Evolutionary conservation across 805 yeast species (phyloP).

Genomic region (Pichia cabralensis): DNA sequence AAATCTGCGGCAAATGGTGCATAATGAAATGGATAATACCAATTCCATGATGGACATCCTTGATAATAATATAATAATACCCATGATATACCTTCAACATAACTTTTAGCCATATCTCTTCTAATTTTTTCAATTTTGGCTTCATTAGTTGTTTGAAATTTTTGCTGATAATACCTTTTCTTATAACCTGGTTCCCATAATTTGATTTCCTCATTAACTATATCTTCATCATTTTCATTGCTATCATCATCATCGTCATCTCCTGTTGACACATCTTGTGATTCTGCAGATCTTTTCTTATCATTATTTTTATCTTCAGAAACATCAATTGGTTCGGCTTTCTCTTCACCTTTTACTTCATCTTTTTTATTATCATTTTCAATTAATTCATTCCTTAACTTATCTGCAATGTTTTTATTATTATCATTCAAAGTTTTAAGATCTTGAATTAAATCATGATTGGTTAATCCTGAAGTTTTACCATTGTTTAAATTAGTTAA

Average conservation of each 20-base stretch:
- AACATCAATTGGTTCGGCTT: slow-evolving; percentile 20
- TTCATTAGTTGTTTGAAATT: slow-evolving; percentile 50
- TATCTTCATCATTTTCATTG: slow-evolving; percentile 17
- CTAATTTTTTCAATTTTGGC: slow-evolving; percentile 46
- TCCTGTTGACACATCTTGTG: slow-evolving; percentile 32
- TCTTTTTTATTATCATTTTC: slow-evolving; percentile 16
- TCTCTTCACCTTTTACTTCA: slow-evolving; percentile 10
- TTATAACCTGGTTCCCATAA: slow-evolving; percentile 84
- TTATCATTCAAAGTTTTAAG: slow-evolving; percentile 61
- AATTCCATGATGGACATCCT: slow-evolving; percentile 97
- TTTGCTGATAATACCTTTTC: slow-evolving; percentile 67
- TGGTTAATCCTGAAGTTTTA: slow-evolving; percentile 53
- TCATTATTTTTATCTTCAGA: slow-evolving; percentile 9
- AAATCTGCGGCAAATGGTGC: slow-evolving; percentile 96
- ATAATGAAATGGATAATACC: slow-evolving; percentile 96
- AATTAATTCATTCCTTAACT: slow-evolving; percentile 33
- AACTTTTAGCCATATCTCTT: slow-evolving; percentile 54
- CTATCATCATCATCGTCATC: slow-evolving; percentile 28
- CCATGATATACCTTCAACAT: slow-evolving; percentile 97
- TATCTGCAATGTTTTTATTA: slow-evolving; percentile 58
- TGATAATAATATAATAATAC: slow-evolving; percentile 87
- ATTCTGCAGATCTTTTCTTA: slow-evolving; percentile 14
- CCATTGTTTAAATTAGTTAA: slow-evolving; percentile 64
- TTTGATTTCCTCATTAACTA: slow-evolving; percentile 18
- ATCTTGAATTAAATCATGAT: slow-evolving; percentile 60